Percentiles rank a stretch among this genome's conserved stretches.
These are phyloP conservation scores for Pyrrhoderma noxium DNA, from an alignment of 1,284 basidiomycete species.

Conservation along the genomic window DNA sequence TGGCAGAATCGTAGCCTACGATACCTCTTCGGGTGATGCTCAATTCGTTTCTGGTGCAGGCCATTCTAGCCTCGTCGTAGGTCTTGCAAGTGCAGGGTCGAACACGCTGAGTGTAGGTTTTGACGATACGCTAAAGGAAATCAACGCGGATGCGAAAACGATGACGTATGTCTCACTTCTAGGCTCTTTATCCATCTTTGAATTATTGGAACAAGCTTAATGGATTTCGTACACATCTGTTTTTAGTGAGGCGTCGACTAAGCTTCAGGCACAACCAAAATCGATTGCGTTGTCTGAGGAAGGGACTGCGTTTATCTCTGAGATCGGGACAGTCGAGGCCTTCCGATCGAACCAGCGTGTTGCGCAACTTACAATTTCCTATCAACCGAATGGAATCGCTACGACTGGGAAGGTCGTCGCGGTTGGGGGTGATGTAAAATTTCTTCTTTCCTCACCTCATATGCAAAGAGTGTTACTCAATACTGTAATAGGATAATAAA, in stretches of 20 bases:
- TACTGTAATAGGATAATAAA: conserved; percentile 56
- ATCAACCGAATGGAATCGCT: conserved; percentile 51
- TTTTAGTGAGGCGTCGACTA: conserved; percentile 35
- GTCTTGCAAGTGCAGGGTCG: conserved; percentile 44
- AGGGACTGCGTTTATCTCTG: conserved; percentile 67
- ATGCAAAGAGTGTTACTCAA: not conserved
- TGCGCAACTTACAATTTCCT: conserved; percentile 46
- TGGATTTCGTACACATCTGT: not conserved
- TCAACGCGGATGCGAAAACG: conserved; percentile 36
- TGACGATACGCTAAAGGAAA: conserved; percentile 73
- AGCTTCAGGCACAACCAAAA: conserved; percentile 62
- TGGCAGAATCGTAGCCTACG: conserved; percentile 68
- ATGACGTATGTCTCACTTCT: conserved; percentile 48
- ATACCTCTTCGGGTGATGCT: conserved; percentile 40
- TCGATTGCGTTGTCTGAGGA: conserved; percentile 55
- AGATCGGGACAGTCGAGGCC: conserved; percentile 59
- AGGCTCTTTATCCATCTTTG: not conserved
- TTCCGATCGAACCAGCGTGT: conserved; percentile 62
- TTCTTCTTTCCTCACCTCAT: conserved; percentile 2
- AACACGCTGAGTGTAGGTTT: conserved; percentile 70
- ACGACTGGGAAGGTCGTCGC: conserved; percentile 51
- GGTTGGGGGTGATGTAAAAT: conserved; percentile 63
- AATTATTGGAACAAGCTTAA: not conserved
- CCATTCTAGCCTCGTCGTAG: conserved; percentile 69
- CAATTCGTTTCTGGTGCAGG: conserved; percentile 52